Percentiles rank a stretch among this genome's conserved stretches.
Conservation (phyloP, 768 basidiomycete species). For the Termitomyces sp. region DNA sequence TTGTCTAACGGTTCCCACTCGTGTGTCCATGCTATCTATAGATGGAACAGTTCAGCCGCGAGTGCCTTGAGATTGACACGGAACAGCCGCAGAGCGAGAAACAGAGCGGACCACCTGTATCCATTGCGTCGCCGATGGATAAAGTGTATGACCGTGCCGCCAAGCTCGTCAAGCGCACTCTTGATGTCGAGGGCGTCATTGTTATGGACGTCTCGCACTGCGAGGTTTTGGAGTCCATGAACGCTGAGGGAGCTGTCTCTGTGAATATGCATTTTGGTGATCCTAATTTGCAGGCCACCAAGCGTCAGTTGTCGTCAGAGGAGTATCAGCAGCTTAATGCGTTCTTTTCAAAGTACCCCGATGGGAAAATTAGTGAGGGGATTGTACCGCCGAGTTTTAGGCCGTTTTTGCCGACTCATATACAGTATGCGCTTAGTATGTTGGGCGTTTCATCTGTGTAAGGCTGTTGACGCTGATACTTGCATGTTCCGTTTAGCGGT, state of each 20-base stretch:
- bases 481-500: conserved; percentile 47
- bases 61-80: conserved; percentile 87
- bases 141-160: conserved; percentile 88
- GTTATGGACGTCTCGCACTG: conserved; percentile 92
- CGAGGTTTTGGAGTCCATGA: conserved; percentile 75
- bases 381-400: conserved; percentile 80
- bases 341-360: conserved; percentile 75
- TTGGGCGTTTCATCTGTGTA: conserved; percentile 6
- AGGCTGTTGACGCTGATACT: not conserved
- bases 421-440: conserved; percentile 87
- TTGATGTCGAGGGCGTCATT: conserved; percentile 89
- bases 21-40: conserved; percentile 18
- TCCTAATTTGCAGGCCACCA: conserved; percentile 43
- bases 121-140: conserved; percentile 61
- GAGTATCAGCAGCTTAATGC: conserved; percentile 72
- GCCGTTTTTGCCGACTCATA: conserved; percentile 72
- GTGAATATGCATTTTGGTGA: conserved; percentile 70
- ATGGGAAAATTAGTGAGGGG: conserved; percentile 85
- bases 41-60: conserved; percentile 96
- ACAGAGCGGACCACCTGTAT: conserved; percentile 27
- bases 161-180: conserved; percentile 79
- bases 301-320: conserved; percentile 52
- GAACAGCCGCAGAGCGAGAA: conserved; percentile 34
- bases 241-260: conserved; percentile 53
- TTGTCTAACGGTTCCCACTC: not conserved